Evolutionary conservation across 1,284 basidiomycete species (phyloP), one percentile per base, ranked within the genome.

Genomic region (Neolentinus lepideus): DNA sequence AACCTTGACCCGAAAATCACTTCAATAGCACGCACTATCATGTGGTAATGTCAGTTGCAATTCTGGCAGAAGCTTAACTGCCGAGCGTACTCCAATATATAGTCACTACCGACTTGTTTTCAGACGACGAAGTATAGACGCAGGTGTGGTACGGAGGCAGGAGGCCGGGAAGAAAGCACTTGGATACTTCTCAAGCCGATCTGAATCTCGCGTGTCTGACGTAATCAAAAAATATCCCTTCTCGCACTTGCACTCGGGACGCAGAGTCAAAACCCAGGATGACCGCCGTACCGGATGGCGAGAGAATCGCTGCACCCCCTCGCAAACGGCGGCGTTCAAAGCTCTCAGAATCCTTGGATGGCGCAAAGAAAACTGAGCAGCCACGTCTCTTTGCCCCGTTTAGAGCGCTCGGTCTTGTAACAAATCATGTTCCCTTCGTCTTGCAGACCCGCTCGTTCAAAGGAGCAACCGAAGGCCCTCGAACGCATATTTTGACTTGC

Each of bases 371-470:
- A 12, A 57, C 22, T 50, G 60, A 11, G 61, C 38, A 57, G 62
- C 75, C 76, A 1, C 77, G 79, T 46, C 81, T 99, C 51, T 99
- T 97, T 70, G 90, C 88, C 2, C 97, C 97, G 3, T 99, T 99
- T 70, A 83, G 97, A 58, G 94, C 94, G 2, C 82, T 99, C 12
- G 95, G 96, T 25, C 81, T 94, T 60, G 82, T 99, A 63, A 94
- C 94, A 47, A 96, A 97, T 67, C 83, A 89, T 72, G 81, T 97
- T 14, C 94, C 96, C 10, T 94, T 97, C 67, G 84, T 89, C 4
- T 72, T 98, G 56, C 93, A 96, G 74, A 84, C 90, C 1, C 85
- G 92, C 59, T 88, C 92, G 2, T 81, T 88, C 66, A 96, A 94
- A 69, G 93, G 93, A 31, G 85, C 92, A 8, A 84, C 88, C 0